phyloP scores from a whole-genome alignment of 331 rosid species.

The Quercus phellos region DNA sequence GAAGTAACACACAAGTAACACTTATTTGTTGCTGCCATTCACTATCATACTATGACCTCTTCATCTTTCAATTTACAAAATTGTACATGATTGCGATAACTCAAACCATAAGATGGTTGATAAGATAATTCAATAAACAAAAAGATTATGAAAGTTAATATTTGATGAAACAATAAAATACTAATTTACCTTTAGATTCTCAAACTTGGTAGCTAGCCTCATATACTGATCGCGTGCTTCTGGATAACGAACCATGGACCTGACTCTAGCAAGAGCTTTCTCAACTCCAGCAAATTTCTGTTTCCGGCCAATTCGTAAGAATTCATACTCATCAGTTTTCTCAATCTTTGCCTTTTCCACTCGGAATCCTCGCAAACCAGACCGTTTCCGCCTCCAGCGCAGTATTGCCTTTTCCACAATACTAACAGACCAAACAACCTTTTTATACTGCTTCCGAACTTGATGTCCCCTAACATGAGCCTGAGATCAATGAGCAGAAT shows the following conservation, averaged over 20 bases:
- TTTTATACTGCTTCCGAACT: conserved; percentile 64
- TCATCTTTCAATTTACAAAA: neutral
- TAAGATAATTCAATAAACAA: neutral
- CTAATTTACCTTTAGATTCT: conserved; percentile 39
- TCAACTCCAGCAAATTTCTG: conserved; percentile 60
- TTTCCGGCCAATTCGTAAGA: conserved; percentile 56
- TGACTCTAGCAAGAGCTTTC: conserved; percentile 62
- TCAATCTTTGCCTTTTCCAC: conserved; percentile 27
- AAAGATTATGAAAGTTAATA: neutral
- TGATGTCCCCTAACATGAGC: conserved; percentile 77
- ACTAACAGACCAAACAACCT: conserved; percentile 68
- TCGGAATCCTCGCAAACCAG: conserved; percentile 68
- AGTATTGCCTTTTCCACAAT: conserved; percentile 65
- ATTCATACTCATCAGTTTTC: conserved; percentile 58
- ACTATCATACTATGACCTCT: neutral
- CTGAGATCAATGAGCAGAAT: conserved; percentile 29
- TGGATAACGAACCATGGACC: conserved; percentile 54
- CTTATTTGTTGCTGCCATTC: neutral
- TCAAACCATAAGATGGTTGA: neutral
- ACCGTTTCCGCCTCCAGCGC: conserved; percentile 69
- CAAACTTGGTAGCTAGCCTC: conserved; percentile 45
- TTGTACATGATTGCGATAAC: neutral
- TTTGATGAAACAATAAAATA: neutral
- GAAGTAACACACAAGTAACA: neutral
- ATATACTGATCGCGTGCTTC: conserved; percentile 66